Evolutionary conservation across 331 rosid genomes (phyloP).

Genomic region (Quercus lobata): DNA sequence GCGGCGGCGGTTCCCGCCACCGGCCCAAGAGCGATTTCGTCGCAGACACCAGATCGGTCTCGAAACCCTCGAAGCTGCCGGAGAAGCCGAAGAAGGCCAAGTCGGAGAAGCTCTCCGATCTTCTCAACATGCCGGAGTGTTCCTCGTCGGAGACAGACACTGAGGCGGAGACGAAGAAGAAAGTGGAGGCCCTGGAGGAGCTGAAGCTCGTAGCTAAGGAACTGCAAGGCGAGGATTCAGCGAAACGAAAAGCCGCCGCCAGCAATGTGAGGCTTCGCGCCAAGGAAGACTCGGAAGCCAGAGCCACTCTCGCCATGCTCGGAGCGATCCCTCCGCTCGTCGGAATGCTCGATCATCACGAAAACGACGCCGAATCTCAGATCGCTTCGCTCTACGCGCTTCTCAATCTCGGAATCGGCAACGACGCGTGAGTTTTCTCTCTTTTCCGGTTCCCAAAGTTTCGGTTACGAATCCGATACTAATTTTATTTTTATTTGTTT

Average conservation of each 20-base stretch:
- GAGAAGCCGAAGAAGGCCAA: constrained; percentile 18
- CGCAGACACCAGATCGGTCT: constrained; percentile 15
- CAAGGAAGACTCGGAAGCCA: constrained; percentile 65
- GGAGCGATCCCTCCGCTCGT: constrained; percentile 94
- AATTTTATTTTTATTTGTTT: background rate
- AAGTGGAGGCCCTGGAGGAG: constrained; percentile 59
- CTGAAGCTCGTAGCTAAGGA: constrained; percentile 69
- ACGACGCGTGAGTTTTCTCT: constrained; percentile 62
- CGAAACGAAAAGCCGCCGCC: constrained; percentile 52
- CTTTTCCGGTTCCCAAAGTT: background rate
- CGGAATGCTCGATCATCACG: constrained; percentile 69
- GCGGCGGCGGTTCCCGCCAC: constrained; percentile 63
- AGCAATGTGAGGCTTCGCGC: constrained; percentile 53
- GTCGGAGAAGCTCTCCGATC: constrained; percentile 84
- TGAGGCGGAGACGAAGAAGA: constrained; percentile 50
- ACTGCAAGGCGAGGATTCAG: constrained; percentile 50
- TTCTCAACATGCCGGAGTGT: constrained; percentile 43
- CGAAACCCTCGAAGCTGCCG: background rate
- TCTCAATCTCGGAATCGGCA: constrained; percentile 96
- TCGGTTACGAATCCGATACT: background rate
- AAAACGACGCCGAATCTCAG: constrained; percentile 45
- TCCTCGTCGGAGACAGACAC: constrained; percentile 43
- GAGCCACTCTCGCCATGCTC: constrained; percentile 81
- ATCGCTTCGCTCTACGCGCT: constrained; percentile 88
- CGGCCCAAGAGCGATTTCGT: constrained; percentile 3